phyloP scores from a whole-genome alignment of 1,284 basidiomycete species.

The Cutaneotrichosporon mucoides region DNA sequence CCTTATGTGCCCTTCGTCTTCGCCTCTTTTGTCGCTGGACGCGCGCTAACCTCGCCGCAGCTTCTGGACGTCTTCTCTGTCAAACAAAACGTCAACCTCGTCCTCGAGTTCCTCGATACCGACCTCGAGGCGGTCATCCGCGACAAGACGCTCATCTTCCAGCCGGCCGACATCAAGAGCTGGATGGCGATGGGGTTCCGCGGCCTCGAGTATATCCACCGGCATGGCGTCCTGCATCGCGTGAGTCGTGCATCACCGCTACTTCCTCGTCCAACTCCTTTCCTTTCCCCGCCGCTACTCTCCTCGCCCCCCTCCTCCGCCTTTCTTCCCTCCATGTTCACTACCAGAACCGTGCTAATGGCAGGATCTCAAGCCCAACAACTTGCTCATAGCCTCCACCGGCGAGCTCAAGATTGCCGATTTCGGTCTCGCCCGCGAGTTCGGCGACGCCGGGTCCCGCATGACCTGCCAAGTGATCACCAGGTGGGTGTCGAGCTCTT shows the following conservation, averaged over 20 bases:
- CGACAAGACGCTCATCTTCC: constrained; percentile 83
- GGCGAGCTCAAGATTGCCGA: constrained; percentile 97
- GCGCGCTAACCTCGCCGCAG: no score
- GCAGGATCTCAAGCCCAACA: constrained; percentile 98
- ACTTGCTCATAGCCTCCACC: constrained; percentile 85
- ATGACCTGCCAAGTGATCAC: constrained; percentile 99
- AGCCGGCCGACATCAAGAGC: constrained; percentile 93
- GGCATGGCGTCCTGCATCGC: constrained; percentile 88
- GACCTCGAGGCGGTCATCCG: constrained; percentile 97
- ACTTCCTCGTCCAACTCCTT: no score
- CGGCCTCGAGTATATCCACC: constrained; percentile 94
- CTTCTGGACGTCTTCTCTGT: constrained; percentile 95
- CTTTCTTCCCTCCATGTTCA: no score
- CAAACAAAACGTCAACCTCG: constrained; percentile 93
- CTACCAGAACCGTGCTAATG: no score
- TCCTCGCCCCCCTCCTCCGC: no score
- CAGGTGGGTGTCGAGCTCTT: constrained; percentile 55
- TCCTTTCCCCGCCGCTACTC: no score
- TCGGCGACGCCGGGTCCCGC: constrained; percentile 69
- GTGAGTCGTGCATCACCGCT: constrained; percentile 59
- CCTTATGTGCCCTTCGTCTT: no score
- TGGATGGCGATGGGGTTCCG: constrained; percentile 99
- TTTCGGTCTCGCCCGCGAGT: constrained; percentile 97
- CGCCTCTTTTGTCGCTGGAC: no score
- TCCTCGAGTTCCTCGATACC: constrained; percentile 95